Conservation (phyloP, 2,329 filamentous ascomycete species). For the Drechslerella coelobrocha region DNA sequence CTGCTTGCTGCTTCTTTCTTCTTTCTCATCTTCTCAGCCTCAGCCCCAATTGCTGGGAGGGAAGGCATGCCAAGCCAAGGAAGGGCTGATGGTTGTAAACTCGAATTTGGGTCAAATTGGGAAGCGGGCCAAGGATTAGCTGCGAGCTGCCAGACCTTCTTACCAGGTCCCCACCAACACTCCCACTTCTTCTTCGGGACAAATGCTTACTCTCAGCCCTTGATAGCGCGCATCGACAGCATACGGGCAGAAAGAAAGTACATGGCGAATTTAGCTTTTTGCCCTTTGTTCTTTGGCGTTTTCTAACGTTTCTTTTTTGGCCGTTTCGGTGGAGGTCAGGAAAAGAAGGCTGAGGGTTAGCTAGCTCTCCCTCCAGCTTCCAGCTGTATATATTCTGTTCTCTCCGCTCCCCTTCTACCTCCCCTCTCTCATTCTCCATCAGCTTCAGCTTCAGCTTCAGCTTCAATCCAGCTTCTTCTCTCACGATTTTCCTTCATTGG, state of each 20-base stretch:
- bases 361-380: conserved; percentile 8
- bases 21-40: conserved; percentile 32
- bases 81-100: too few species aligned
- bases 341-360: conserved; percentile 33
- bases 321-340: neutral
- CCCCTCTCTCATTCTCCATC: conserved; percentile 30
- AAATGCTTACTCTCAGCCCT: conserved; percentile 49
- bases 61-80: neutral
- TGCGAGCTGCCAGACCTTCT: too few species aligned
- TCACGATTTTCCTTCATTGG: conserved; percentile 50
- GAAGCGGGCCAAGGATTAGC: too few species aligned
- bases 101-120: too few species aligned
- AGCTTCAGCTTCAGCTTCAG: conserved; percentile 39
- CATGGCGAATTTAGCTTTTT: neutral
- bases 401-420: conserved; percentile 29
- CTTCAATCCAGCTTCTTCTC: conserved; percentile 25
- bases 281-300: neutral
- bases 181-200: conserved; percentile 27
- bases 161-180: conserved; percentile 38
- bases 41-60: conserved; percentile 28
- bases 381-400: conserved; percentile 48
- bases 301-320: neutral
- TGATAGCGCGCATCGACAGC: conserved; percentile 17
- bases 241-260: neutral
- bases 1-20: neutral